Evolutionary conservation across 192 early-diverging fungal species (phyloP), one percentile per base, ranked within the genome.

Genomic region (Coemansia sp.): DNA sequence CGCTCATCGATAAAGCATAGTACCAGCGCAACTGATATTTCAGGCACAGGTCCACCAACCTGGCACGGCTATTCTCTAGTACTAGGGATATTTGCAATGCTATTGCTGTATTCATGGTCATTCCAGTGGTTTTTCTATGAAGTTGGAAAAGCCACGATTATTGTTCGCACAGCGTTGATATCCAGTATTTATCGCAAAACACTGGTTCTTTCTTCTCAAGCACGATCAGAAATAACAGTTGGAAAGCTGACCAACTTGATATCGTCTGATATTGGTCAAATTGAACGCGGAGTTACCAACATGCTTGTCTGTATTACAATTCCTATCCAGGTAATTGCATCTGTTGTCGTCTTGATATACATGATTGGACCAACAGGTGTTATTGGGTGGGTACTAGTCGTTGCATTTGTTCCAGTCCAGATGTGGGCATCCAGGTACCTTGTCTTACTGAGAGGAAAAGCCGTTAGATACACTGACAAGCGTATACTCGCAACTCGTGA

Each of bases 141-240:
- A 15, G 59, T 80, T 19, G 62, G 67, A 19, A 79, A 77, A 21
- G 73, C 67, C 0, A 58, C 54, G 14, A 47, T 71, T 24, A 56
- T 71, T 62, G 56, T 54, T 19, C 68, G 74, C n/a, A 62, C 82
- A 0, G 77, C 82, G 0, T 64, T 86, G 5, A 69, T 82, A 9
- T 67, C 81, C 2, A 80, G 81, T 38, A 59, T 86, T 18, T 86
- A 84, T 34, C 78, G 85, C 62, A 86, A 86, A 41, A 66, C 85
- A 0, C 62, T 86, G 13, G 60, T 75, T 11, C 80, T 86, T 10
- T 84, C 85, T 10, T 53, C 56, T 22, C 67, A 74, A 22, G 71
- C 78, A 4, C 67, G 71, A 11, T 50, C 73, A 37, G 59, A 57
- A n/a, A 39, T 69, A 25, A 77, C 73, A 34, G 37, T 67, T 18